A percentile compares a stretch with the other conserved stretches of the same genome.
Evolutionary conservation across 768 basidiomycete species (phyloP).

Genomic region (Hericium erinaceus): DNA sequence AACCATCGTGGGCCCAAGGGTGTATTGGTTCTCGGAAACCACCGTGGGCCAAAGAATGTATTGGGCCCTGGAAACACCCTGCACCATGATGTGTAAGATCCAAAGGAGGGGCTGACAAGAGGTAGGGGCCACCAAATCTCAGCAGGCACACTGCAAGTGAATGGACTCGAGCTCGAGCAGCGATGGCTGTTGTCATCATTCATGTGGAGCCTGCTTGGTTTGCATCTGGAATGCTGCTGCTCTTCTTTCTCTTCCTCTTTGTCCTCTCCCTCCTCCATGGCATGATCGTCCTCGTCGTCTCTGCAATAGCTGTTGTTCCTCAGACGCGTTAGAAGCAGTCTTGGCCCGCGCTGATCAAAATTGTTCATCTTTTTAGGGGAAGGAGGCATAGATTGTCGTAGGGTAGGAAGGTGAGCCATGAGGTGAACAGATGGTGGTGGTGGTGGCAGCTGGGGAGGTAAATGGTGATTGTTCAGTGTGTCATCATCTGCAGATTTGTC

Average conservation of each 20-base stretch:
- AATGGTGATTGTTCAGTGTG: neutral
- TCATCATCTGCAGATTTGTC: slow-evolving; percentile 2
- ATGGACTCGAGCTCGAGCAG: slow-evolving; percentile 1
- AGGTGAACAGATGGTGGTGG: neutral
- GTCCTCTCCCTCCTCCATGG: neutral
- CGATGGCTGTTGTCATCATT: neutral
- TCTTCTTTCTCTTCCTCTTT: slow-evolving; percentile 1
- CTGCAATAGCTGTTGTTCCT: neutral
- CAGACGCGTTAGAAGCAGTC: neutral
- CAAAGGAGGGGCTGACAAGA: neutral
- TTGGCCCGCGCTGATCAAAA: neutral
- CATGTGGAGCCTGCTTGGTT: neutral
- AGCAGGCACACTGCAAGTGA: neutral
- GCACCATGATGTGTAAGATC: too few relatives aligned
- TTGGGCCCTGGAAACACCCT: too few relatives aligned
- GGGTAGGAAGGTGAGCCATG: too few relatives aligned
- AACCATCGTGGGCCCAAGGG: too few relatives aligned
- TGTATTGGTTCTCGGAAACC: too few relatives aligned
- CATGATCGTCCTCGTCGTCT: neutral
- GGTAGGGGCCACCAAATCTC: neutral
- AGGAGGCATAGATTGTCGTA: neutral
- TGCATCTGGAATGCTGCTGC: neutral
- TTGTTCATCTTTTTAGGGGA: neutral
- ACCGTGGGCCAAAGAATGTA: too few relatives aligned
- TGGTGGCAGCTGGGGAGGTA: neutral